Base-by-base conservation (phyloP, 78 protist genomes). In the Dictyostelium capitatum region DNA sequence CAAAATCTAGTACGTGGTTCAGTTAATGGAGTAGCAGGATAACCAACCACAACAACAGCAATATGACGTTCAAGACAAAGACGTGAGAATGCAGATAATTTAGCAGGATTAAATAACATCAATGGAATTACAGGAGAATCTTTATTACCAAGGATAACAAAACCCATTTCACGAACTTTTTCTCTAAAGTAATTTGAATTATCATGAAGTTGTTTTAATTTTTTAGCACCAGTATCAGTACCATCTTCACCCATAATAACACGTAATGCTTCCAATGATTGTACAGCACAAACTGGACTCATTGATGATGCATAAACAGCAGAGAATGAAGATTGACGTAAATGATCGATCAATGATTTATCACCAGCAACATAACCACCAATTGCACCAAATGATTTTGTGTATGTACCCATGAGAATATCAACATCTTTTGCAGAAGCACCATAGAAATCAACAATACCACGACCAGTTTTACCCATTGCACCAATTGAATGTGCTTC, bases 401-500 rank as follows among this genome's bases (percentile, higher is more conserved):
- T 99, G 91, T 98, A 99, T 1, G 99, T 99, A 57, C 99, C 99
- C 99, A 99, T 99, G 81, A 98, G 90, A 19, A 99, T 87, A 91
- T 99, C 99, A 32, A 99, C 97, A 41, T 98, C 98, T 6, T 3
- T 7, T 6, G 99, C 80, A 57, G 83, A 87, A 15, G 97, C 96
- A 47, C 96, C 97, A 70, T 51, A 79, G 56, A 97, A 83, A 51
- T 98, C 99, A 15, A 97, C 81, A 9, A 98, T 97, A 23, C 99
- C 99, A 12, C 99, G 79, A 2, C 99, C 99, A 23, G 83, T 80
- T 12, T 43, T 53, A 4, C 99, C 99, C 14, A 99, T 56, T 0
- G 99, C 99, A 23, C 99, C 99, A 80, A 99, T 98, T 23, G 98
- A 95, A 82, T 99, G 99, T 1, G 99, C 99, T 94, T 99, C 99